Base-by-base conservation (phyloP, 176 grass and related monocot genomes). In the Aechmea fasciata region DNA sequence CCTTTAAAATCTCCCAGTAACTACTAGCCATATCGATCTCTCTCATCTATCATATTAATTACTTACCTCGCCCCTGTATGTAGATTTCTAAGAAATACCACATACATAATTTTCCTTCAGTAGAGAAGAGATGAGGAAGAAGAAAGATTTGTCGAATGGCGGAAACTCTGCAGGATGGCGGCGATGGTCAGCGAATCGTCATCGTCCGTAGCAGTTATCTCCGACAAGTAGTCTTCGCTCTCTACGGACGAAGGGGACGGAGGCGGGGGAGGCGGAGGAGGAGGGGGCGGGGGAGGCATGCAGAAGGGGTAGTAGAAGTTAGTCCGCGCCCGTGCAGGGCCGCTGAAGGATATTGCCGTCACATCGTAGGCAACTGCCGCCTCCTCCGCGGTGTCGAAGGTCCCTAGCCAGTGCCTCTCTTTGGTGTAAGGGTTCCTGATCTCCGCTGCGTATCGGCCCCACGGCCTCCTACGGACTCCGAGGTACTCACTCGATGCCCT, bases 151-250 rank as follows among this genome's bases (percentile, higher is more conserved):
- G 49, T 13, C 5, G 85, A 78, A 26, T 80, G 61, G 24, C n/a
- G 65, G 71, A 94, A 94, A 65, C 90, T 94, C 69, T 89, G 86
- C 2, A 89, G 47, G 51, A 94, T 94, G 13, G 81, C 75, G 3
- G 90, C 86, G 26, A 87, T 94, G 18, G 80, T 89, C 75, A 94
- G 66, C 5, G 90, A 94, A 50, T 94, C 90, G 55, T 91, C 88
- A 25, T 90, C 82, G 49, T 66, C 69, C 33, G 1, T 1, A 24
- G 50, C 75, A 17, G 66, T 68, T 11, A 66, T 54, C 0, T 28
- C 79, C 0, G 11, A 63, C 68, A 24, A 51, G 25, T 50, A 68
- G 22, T 11, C 71, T 0, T 78, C 77, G 12, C 48, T 80, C 68
- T 57, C 74, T 9, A 13, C 48, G 0, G 12, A 12, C 69, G 51